Evolutionary conservation across 108 stramenopile genomes (phyloP), one percentile per base, ranked within the genome.

Genomic region (Stephanodiscus minutulus): DNA sequence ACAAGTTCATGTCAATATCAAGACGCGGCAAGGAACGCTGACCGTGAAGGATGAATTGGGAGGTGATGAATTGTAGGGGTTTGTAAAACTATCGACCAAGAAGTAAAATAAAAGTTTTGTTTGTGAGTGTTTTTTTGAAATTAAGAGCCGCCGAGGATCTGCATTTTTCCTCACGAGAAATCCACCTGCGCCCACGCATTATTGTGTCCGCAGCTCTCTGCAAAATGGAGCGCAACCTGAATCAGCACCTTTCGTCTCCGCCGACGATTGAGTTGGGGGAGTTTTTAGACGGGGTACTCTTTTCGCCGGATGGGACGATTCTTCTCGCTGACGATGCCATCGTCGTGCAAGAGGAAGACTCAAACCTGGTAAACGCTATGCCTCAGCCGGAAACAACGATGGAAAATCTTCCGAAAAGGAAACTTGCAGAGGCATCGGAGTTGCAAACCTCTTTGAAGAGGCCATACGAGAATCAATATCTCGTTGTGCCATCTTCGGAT

Each of bases 1-100:
- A 68, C 50, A 57, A 57, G 35, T 68, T 43, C 35, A 52, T 29
- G 55, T 68, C 28, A 20, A 58, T 25, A 43, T 68, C 15, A 55
- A 68, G 5, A 68, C 39, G 22, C 33, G 41, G 21, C 0, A 41
- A 10, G 67, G 50, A 28, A 36, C 9, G 24, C 28, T 68, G 39
- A 58, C 56, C 13, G 41, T 57, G 6, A 44, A 44, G 43, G 43
- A 44, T 35, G 17, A 60, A 12, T 13, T 29, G 12, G 43, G 43
- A 44, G 43, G 13, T 17, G 43, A 44, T 25, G 25, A 27, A 8
- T 25, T 53, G 22, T 53, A 24, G 7, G 0, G 20, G 6, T 7
- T 18, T 52, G 20, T 13, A 24, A n/a, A n/a, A n/a, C n/a, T n/a
- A n/a, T n/a, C n/a, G n/a, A n/a, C n/a, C n/a, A n/a, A n/a, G n/a